Conservation (phyloP, 768 basidiomycete species). For the Pisolithus microcarpus region DNA sequence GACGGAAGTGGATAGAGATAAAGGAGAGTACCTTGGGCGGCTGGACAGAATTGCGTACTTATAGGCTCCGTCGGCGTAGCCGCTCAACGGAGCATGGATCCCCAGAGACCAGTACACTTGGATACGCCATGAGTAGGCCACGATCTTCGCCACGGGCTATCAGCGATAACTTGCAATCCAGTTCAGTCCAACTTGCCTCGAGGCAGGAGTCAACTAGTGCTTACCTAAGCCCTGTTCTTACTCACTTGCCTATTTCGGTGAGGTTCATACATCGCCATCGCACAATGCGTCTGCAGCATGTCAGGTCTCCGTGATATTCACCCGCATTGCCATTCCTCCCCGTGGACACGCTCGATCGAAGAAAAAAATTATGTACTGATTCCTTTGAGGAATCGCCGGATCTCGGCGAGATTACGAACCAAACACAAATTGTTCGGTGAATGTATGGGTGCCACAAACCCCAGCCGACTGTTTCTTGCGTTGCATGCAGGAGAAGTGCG, state of each 20-base stretch:
- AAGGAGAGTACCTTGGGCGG: slow-evolving; percentile 8
- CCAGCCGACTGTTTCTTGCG: not conserved
- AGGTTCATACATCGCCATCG: slow-evolving; percentile 4
- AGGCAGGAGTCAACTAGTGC: slow-evolving; percentile 2
- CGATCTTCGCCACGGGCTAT: not conserved
- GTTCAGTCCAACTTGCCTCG: slow-evolving; percentile 8
- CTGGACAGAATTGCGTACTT: slow-evolving; percentile 14
- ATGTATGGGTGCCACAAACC: not conserved
- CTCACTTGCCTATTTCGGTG: slow-evolving; percentile 22
- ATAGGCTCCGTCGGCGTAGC: slow-evolving; percentile 11
- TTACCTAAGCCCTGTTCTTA: slow-evolving; percentile 13
- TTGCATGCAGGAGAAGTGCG: slow-evolving; percentile 15
- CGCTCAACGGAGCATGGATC: no score
- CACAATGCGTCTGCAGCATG: not conserved
- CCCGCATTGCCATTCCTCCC: not conserved
- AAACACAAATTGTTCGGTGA: not conserved
- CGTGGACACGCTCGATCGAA: not conserved
- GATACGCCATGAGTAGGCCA: slow-evolving; percentile 15
- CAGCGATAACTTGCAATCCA: slow-evolving; percentile 1
- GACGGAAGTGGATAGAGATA: slow-evolving; percentile 9
- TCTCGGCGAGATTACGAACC: not conserved
- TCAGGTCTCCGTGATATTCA: not conserved
- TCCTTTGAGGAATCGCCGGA: not conserved
- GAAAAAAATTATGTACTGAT: not conserved
- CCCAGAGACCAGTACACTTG: not conserved